These are phyloP conservation scores for Ophiorrhiza pumila DNA, from an alignment of 257 asterid species.

Conservation along the genomic window DNA sequence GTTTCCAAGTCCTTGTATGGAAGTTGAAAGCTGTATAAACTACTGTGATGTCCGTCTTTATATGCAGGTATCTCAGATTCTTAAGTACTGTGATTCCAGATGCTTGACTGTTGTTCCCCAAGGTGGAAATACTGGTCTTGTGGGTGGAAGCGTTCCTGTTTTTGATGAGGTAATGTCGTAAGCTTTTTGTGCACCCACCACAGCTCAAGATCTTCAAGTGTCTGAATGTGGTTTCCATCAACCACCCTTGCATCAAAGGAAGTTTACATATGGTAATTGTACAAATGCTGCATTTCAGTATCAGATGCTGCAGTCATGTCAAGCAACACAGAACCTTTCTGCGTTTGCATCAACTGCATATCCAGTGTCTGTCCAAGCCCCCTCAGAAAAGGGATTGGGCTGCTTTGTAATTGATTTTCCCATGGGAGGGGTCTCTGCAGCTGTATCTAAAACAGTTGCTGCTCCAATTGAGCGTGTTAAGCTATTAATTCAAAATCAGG, in stretches of 20 bases:
- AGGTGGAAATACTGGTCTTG: constrained; percentile 99
- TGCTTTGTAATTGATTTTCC: no score
- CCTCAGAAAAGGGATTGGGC: no score
- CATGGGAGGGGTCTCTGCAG: no score
- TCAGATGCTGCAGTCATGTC: no score
- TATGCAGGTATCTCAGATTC: constrained; percentile 84
- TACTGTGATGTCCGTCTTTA: not conserved
- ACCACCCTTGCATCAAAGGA: constrained; percentile 10
- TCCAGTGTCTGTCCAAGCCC: no score
- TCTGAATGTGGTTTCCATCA: not conserved
- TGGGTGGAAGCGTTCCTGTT: constrained; percentile 98
- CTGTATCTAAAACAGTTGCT: no score
- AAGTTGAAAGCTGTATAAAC: not conserved
- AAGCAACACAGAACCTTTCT: no score
- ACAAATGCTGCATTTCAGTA: no score
- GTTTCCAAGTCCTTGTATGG: not conserved
- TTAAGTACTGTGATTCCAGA: constrained; percentile 79
- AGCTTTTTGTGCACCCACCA: not conserved
- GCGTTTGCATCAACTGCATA: no score
- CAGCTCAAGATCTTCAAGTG: constrained; percentile 11
- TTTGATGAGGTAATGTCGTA: constrained; percentile 72
- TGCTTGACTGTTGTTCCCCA: constrained; percentile 96
- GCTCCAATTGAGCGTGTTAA: no score
- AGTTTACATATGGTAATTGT: no score
- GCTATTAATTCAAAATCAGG: no score